Conservation (phyloP, 108 stramenopile species). For the Pseudonitzschia multiseries region DNA sequence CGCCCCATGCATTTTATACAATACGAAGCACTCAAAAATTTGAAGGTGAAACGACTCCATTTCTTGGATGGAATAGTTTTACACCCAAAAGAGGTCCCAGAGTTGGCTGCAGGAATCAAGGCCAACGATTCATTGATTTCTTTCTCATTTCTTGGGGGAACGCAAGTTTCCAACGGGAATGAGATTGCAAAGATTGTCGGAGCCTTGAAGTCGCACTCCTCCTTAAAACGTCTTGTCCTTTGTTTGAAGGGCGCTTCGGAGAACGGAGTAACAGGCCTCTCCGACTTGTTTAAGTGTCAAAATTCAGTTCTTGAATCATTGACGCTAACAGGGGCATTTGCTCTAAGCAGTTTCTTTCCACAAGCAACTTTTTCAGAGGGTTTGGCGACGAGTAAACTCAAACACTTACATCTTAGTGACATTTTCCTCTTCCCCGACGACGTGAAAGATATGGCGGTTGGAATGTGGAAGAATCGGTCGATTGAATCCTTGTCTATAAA, state of each 20-base stretch:
- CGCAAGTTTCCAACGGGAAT: slow-evolving; percentile 12
- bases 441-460: slow-evolving; percentile 8
- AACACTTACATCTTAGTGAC: slow-evolving; percentile 7
- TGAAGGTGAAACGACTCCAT: slow-evolving; percentile 18
- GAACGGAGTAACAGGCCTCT: slow-evolving; percentile 11
- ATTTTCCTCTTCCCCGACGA: slow-evolving; percentile 8
- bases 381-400: slow-evolving; percentile 2
- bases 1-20: slow-evolving; percentile 16
- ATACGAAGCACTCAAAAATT: slow-evolving; percentile 13
- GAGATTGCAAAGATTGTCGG: slow-evolving; percentile 10
- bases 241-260: slow-evolving; percentile 16
- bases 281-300: slow-evolving; percentile 1
- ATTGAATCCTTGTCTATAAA: slow-evolving; percentile 17
- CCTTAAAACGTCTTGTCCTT: slow-evolving; percentile 3
- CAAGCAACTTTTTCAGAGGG: slow-evolving; percentile 8
- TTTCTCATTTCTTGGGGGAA: slow-evolving; percentile 18
- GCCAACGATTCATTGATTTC: slow-evolving; percentile 8
- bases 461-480: neutral
- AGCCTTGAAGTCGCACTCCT: neutral
- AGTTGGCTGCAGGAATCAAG: slow-evolving; percentile 12
- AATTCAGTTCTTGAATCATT: slow-evolving; percentile 13
- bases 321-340: slow-evolving; percentile 13
- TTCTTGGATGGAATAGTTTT: slow-evolving; percentile 14
- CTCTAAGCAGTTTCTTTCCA: slow-evolving; percentile 11
- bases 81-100: slow-evolving; percentile 17